Conservation (phyloP, 1,284 basidiomycete species). For the Leccinum proliferum region DNA sequence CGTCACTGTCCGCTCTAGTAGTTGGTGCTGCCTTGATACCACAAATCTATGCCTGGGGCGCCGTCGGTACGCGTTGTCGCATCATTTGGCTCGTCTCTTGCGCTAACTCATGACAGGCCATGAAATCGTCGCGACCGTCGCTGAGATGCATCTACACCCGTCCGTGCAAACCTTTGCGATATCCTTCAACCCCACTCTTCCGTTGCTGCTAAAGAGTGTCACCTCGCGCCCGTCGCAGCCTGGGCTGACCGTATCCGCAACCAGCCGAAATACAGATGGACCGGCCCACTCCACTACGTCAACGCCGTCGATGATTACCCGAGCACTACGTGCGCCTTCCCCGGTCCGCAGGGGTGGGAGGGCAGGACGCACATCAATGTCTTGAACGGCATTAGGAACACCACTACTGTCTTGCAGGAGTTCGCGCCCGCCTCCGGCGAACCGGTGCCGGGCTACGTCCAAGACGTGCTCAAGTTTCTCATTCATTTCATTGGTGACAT, state of each 20-base stretch:
- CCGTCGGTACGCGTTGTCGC: slow-evolving; percentile 31
- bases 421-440: slow-evolving; percentile 28
- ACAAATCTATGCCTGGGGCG: slow-evolving; percentile 36
- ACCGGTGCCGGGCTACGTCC: slow-evolving; percentile 20
- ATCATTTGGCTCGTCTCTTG: background rate
- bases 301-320: slow-evolving; percentile 76
- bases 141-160: slow-evolving; percentile 85
- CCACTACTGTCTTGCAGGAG: slow-evolving; percentile 54
- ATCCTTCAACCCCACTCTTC: slow-evolving; percentile 43
- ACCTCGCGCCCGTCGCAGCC: slow-evolving; percentile 74
- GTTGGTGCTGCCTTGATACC: slow-evolving; percentile 19
- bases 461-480: slow-evolving; percentile 75
- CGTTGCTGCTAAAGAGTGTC: slow-evolving; percentile 40
- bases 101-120: slow-evolving; percentile 35
- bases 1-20: slow-evolving; percentile 13
- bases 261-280: slow-evolving; percentile 56
- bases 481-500: slow-evolving; percentile 90
- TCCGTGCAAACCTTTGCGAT: slow-evolving; percentile 62
- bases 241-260: slow-evolving; percentile 80
- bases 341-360: slow-evolving; percentile 75
- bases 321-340: slow-evolving; percentile 68
- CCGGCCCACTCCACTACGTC: slow-evolving; percentile 70
- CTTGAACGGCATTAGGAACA: slow-evolving; percentile 70
- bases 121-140: slow-evolving; percentile 89
- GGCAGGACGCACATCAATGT: slow-evolving; percentile 66